Percentiles rank a stretch among this genome's conserved stretches.
These are phyloP conservation scores for Blepharisma stoltei DNA, from an alignment of 73 alveolate species.

Conservation along the genomic window DNA sequence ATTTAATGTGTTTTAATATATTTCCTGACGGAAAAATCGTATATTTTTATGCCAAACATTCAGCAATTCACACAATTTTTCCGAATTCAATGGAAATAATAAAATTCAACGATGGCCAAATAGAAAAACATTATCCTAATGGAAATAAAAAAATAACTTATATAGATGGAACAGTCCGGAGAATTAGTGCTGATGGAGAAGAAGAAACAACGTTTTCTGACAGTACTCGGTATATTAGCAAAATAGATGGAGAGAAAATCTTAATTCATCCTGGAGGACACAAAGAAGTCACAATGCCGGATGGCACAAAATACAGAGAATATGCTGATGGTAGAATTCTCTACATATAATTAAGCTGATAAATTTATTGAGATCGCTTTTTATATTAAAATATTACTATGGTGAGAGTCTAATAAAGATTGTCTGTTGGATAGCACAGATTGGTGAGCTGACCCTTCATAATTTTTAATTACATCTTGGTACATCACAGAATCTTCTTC, in stretches of 20 bases:
- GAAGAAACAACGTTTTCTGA: conserved; percentile 82
- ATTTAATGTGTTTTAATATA: no score
- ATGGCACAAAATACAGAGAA: not conserved
- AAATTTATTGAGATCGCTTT: no score
- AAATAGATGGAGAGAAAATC: not conserved
- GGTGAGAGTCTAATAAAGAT: no score
- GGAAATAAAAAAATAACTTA: conserved; percentile 80
- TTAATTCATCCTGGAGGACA: conserved; percentile 27
- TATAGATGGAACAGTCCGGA: conserved; percentile 82
- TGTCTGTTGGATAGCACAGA: no score
- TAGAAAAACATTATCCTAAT: conserved; percentile 82
- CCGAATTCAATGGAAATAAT: conserved; percentile 76
- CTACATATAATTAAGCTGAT: no score
- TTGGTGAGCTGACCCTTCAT: not conserved
- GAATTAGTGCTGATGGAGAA: conserved; percentile 72
- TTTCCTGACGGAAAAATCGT: conserved; percentile 76
- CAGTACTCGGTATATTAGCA: conserved; percentile 46
- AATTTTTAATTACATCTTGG: not conserved
- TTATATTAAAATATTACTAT: no score
- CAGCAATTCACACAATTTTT: conserved; percentile 79
- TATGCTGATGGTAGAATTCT: no score
- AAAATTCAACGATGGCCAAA: conserved; percentile 68
- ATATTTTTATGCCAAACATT: conserved; percentile 76
- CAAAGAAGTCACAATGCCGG: conserved; percentile 2
- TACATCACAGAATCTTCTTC: not conserved